These are phyloP conservation scores for Neckera pumila DNA, from an alignment of 225 moss, liverwort and hornwort genomes.

Conservation along the genomic window DNA sequence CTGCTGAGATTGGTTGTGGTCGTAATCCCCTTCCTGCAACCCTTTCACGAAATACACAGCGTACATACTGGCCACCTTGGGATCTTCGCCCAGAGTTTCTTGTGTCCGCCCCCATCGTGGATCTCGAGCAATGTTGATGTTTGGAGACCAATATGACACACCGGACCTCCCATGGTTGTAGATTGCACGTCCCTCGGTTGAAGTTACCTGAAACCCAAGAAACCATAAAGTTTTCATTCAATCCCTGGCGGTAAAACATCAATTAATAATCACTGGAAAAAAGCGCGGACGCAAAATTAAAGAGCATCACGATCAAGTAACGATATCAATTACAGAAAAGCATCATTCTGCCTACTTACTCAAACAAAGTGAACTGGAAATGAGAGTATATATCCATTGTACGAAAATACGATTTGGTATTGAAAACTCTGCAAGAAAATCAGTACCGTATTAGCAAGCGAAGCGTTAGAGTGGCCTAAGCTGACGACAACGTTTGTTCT, in stretches of 20 bases:
- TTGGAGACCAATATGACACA: slow-evolving; percentile 51
- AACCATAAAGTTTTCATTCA: background rate
- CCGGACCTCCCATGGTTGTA: slow-evolving; percentile 54
- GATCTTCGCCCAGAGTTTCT: slow-evolving; percentile 51
- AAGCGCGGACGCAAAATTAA: background rate
- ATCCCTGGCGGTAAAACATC: background rate
- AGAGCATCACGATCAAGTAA: background rate
- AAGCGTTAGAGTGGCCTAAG: background rate
- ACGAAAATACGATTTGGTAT: background rate
- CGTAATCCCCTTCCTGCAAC: slow-evolving; percentile 35
- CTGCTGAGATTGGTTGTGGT: background rate
- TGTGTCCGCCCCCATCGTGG: slow-evolving; percentile 57
- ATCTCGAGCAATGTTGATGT: slow-evolving; percentile 57
- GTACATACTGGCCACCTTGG: slow-evolving; percentile 29
- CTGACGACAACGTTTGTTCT: background rate
- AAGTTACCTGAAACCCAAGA: slow-evolving; percentile 36
- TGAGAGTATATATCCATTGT: background rate
- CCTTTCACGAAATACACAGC: slow-evolving; percentile 45
- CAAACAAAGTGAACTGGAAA: background rate
- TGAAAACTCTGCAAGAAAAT: background rate
- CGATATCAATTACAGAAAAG: background rate
- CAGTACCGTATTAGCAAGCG: background rate
- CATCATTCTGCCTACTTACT: background rate
- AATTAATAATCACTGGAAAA: background rate
- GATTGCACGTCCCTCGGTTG: slow-evolving; percentile 61